Evolutionary conservation across 371 early-diverging fungal species (phyloP), one percentile per base, ranked within the genome.

Genomic region (Massospora cicadina): DNA sequence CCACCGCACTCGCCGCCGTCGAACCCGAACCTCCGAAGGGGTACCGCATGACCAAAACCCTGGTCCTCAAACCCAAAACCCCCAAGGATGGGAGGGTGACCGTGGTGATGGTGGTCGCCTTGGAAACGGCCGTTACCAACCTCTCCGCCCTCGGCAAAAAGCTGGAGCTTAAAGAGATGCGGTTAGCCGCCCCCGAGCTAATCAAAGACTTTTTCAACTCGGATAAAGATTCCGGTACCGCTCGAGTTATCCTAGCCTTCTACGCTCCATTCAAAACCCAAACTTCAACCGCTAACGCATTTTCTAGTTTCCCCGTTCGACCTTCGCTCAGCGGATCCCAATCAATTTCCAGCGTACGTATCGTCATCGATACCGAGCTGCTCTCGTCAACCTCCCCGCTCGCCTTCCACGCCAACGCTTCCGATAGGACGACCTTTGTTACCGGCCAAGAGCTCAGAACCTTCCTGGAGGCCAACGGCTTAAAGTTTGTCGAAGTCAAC

Each of bases 41-140:
- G 17, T 62, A 62, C 26, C 67, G 72, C 33, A 64, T 75, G 23
- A 80, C 83, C 68, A 84, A 85, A 69, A 81, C 81, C 23, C 74
- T 85, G 63, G 80, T 85, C 65, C 74, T 82, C 59, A 85, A 85
- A 77, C 86, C 86, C 33, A 85, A 85, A 75, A 81, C 80, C 33
- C 78, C 82, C 64, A 85, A 85, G 72, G 70, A 78, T 0, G 83
- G 81, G 24, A 67, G 79, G 31, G 73, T 76, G 25, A 81, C 83
- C 0, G 84, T 82, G 2, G 79, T 85, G 2, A 68, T 85, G 55
- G 79, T 84, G 27, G 69, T 85, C 66, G 82, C 83, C 23, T 70
- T 77, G 56, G 80, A 79, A 17, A 65, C 76, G 29, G 76, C 82
- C 33, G 29, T 65, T 21, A 78, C 78, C 27, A 75, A 75, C 66